Base-by-base conservation (phyloP, 2,329 filamentous ascomycete species). In the Paracorniculantispora psalliotae region DNA sequence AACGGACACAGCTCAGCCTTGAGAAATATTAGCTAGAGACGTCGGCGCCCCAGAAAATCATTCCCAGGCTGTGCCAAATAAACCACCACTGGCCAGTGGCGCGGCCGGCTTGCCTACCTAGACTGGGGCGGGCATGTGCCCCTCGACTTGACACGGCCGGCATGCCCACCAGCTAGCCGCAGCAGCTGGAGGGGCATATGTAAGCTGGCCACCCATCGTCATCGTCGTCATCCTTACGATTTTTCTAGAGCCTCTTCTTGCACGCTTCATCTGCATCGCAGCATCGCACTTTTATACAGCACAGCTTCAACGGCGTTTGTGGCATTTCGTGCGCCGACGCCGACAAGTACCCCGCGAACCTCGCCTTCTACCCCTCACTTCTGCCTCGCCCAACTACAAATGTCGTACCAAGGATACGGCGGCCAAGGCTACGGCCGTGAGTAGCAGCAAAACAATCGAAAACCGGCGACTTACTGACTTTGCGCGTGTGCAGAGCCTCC, bases 401-500 rank as follows among this genome's bases (percentile, higher is more conserved):
- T 75, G 73, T 73, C 73, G 54, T 73, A 75, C 60, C 70, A 68
- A 60, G 68, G 68, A 54, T 71, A 71, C 57, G 69, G 69, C 53
- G 55, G 60, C 59, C 61, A 26, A 28, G 53, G 53, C 53, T 57
- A 69, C 62, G 72, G 73, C 64, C 73, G 73, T 75, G 57, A 70
- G 73, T 74, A 3, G 26, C 41, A 25, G 10, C 5, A 4, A 19
- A 8, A 37, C 26, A 13, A 4, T 21, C 19, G 23, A n/a, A 46
- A 7, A 12, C 13, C 7, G 10, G 12, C 6, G 0, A n/a, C n/a
- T 5, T 12, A 55, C 52, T 55, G 28, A 55, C 52, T 8, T 25
- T 4, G 28, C 28, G 28, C 41, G 26, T 19, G 25, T 17, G 26
- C 41, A 44, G 71, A 73, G 55, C 72, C 66, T 47, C 73, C 71